Conservation (phyloP, 148 eudicot genomes). For the Vaccinium darrowii region DNA sequence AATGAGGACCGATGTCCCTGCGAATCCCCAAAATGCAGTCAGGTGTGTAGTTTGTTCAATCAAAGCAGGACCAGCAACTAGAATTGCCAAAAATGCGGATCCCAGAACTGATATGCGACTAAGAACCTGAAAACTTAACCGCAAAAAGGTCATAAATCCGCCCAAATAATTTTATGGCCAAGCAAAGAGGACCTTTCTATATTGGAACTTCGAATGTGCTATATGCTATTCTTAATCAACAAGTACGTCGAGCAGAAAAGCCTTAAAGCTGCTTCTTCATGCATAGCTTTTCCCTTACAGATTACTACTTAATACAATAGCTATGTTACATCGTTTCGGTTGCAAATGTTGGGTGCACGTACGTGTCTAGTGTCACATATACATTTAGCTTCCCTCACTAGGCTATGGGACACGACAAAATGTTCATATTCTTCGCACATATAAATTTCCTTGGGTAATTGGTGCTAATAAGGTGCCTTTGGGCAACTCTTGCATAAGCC, state of each 20-base stretch:
- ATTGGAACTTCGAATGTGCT: not conserved
- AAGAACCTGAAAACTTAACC: slow-evolving; percentile 48
- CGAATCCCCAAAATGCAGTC: slow-evolving; percentile 91
- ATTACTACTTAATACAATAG: not conserved
- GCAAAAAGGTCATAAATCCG: not conserved
- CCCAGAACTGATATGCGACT: slow-evolving; percentile 96
- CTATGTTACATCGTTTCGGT: not conserved
- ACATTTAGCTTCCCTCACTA: not conserved
- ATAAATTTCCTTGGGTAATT: not conserved
- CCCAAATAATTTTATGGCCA: not conserved
- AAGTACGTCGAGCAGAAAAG: not conserved
- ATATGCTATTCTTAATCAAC: not conserved
- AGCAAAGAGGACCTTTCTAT: not conserved
- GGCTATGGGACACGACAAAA: not conserved
- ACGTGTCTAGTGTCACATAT: not conserved
- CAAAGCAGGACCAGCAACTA: slow-evolving; percentile 92
- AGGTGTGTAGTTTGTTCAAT: slow-evolving; percentile 87
- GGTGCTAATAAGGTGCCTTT: not conserved
- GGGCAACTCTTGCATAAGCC: not conserved
- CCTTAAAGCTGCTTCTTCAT: not conserved
- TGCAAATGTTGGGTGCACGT: not conserved
- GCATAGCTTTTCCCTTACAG: not conserved
- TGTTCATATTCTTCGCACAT: too few species aligned
- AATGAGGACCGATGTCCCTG: slow-evolving; percentile 94
- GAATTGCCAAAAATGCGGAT: slow-evolving; percentile 81